A percentile compares a stretch with the other conserved stretches of the same genome.
phyloP scores from a whole-genome alignment of 2,329 filamentous ascomycete genomes.

The Dothiorella sarmentorum region DNA sequence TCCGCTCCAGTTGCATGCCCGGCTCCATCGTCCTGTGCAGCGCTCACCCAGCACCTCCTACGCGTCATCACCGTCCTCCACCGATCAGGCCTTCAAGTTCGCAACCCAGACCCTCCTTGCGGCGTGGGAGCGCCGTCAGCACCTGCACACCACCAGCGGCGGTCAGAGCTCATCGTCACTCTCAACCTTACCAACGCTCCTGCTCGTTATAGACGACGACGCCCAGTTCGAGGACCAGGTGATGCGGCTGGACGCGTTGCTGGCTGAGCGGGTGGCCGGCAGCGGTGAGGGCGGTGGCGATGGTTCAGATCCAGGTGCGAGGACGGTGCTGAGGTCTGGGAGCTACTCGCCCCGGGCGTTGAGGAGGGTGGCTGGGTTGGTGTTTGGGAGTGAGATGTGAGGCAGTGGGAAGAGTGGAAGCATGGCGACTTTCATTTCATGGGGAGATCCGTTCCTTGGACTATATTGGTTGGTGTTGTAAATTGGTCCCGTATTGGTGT shows the following conservation, averaged over 20 bases:
- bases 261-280: too few relatives aligned
- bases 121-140: not conserved
- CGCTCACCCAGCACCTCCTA: too few relatives aligned
- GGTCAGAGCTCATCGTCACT: not conserved
- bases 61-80: too few relatives aligned
- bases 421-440: too few relatives aligned
- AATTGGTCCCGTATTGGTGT: too few relatives aligned
- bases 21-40: not conserved
- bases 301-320: not conserved
- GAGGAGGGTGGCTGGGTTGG: not conserved
- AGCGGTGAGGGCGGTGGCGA: not conserved
- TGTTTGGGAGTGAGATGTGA: not conserved
- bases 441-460: too few relatives aligned
- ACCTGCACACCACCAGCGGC: too few relatives aligned
- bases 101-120: not conserved
- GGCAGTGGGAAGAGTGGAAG: not conserved
- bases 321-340: not conserved
- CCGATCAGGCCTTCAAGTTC: not conserved
- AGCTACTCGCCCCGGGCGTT: not conserved
- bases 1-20: not conserved
- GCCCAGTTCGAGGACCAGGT: not conserved
- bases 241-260: not conserved
- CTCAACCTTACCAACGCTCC: not conserved
- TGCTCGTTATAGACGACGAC: slow-evolving; percentile 9
- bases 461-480: too few relatives aligned